Evolutionary conservation across 192 early-diverging fungal genomes (phyloP), one percentile per base, ranked within the genome.

Genomic region (Kappamyces sp.): DNA sequence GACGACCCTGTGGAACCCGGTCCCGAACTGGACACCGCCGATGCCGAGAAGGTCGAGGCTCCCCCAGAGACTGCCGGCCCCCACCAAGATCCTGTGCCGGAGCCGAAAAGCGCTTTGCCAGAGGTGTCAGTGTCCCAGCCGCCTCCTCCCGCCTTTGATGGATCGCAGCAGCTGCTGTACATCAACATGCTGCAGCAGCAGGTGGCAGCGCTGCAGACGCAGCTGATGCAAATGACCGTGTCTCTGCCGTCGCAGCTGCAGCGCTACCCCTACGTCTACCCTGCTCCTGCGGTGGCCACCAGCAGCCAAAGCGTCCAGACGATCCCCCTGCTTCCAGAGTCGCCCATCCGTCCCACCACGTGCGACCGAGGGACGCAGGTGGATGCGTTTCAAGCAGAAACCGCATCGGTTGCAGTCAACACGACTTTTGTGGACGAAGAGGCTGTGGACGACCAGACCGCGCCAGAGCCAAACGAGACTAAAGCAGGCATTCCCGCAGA

Each of bases 151-250:
- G 12, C 36, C 12, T 52, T 38, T 38, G 40, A 38, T 30, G 12
- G 50, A 52, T 12, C 50, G 40, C 6, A 14, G 40, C 50, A 52
- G 50, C 50, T 38, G 40, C 36, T 52, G 50, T 52, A 52, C 14
- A 52, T 52, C 15, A 52, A 29, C 15, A 11, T 52, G 29, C 22
- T 52, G n/a, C 11, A 52, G 14, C 8, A 52, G 8, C 50, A 52
- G 29, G 14, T 52, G 36, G 15, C 15, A n/a, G 40, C n/a, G n/a
- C 15, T 52, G 15, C 50, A 52, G 22, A 22, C 22, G 22, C 22
- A 22, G 22, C 22, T 22, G 22, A 22, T 22, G 22, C 22, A 5
- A 3, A 52, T 52, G 50, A 38, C 35, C 3, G 35, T 38, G 14
- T 5, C 50, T 0, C 11, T 30, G 29, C 5, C 36, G 12, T n/a